A percentile compares a stretch with the other conserved stretches of the same genome.
phyloP scores from a whole-genome alignment of 2,329 filamentous ascomycete genomes.

The Capronia epimyces region DNA sequence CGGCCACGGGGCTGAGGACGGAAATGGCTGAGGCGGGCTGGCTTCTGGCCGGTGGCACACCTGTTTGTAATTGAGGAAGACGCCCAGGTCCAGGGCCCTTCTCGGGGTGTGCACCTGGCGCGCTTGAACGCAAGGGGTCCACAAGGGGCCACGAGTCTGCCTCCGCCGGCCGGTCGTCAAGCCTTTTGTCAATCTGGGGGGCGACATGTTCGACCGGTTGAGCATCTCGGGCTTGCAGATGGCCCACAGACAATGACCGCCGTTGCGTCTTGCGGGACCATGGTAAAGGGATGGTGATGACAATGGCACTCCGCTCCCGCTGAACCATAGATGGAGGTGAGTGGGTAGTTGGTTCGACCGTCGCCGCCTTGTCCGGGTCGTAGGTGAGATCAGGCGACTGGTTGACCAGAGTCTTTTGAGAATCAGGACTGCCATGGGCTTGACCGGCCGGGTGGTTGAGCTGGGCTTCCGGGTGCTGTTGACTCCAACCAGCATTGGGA shows the following conservation, averaged over 20 bases:
- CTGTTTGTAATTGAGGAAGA: conserved; percentile 72
- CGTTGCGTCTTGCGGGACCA: conserved; percentile 23
- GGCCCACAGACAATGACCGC: conserved; percentile 14
- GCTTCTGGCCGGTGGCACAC: conserved; percentile 49
- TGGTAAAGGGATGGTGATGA: conserved; percentile 23
- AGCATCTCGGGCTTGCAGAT: background rate
- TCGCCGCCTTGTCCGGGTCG: conserved; percentile 7
- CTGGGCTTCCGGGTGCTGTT: conserved; percentile 19
- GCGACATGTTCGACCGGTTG: conserved; percentile 4
- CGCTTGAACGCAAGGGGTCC: conserved; percentile 9
- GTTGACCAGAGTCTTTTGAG: conserved; percentile 23
- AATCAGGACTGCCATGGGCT: conserved; percentile 21
- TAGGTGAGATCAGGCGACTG: conserved; percentile 14
- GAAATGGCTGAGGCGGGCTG: conserved; percentile 22
- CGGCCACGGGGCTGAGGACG: conserved; percentile 20
- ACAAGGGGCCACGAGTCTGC: background rate
- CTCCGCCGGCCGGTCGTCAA: too few species aligned
- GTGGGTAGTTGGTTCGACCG: conserved; percentile 3
- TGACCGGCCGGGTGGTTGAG: conserved; percentile 7
- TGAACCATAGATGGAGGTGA: conserved; percentile 11
- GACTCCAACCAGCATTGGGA: conserved; percentile 40
- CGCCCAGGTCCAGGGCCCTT: conserved; percentile 78
- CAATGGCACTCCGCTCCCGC: conserved; percentile 20
- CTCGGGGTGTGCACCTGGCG: conserved; percentile 52
- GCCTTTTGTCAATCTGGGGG: too few species aligned